These are phyloP conservation scores for Pseudopithomyces maydicus DNA, from an alignment of 2,329 filamentous ascomycete genomes.

Conservation along the genomic window DNA sequence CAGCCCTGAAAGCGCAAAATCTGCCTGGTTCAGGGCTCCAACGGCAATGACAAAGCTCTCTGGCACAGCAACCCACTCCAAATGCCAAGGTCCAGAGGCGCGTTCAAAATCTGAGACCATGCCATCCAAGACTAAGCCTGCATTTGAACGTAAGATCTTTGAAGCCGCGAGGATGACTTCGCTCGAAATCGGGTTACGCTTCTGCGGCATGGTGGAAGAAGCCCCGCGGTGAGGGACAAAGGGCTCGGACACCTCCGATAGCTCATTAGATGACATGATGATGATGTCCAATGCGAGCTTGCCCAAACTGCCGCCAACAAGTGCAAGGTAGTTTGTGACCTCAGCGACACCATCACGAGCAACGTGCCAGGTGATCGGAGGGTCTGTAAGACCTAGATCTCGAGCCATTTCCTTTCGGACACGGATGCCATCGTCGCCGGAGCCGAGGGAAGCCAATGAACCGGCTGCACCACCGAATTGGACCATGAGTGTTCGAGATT, in stretches of 20 bases:
- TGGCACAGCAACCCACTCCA: constrained; percentile 63
- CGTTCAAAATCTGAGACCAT: constrained; percentile 65
- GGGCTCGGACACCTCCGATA: constrained; percentile 60
- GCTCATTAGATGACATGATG: constrained; percentile 63
- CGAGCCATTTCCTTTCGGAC: constrained; percentile 57
- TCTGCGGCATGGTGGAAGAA: constrained; percentile 48
- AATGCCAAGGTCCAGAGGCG: constrained; percentile 63
- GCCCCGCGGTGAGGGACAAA: constrained; percentile 43
- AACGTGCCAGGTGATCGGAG: constrained; percentile 63
- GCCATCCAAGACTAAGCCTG: constrained; percentile 58
- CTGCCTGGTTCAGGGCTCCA: constrained; percentile 59
- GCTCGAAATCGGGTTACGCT: constrained; percentile 63
- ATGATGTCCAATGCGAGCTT: constrained; percentile 63
- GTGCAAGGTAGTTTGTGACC: constrained; percentile 58
- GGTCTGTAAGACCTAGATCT: constrained; percentile 55
- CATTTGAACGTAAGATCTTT: constrained; percentile 59
- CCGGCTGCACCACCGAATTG: constrained; percentile 64
- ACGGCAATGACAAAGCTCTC: constrained; percentile 60
- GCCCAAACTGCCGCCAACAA: constrained; percentile 59
- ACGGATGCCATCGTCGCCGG: constrained; percentile 52
- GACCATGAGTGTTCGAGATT: constrained; percentile 54
- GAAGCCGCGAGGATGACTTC: constrained; percentile 62
- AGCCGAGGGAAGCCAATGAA: constrained; percentile 59
- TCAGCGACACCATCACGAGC: constrained; percentile 61
- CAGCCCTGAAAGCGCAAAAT: constrained; percentile 59